Conservation (phyloP, 495 filamentous ascomycete species). For the Hypoxylon trugodes region DNA sequence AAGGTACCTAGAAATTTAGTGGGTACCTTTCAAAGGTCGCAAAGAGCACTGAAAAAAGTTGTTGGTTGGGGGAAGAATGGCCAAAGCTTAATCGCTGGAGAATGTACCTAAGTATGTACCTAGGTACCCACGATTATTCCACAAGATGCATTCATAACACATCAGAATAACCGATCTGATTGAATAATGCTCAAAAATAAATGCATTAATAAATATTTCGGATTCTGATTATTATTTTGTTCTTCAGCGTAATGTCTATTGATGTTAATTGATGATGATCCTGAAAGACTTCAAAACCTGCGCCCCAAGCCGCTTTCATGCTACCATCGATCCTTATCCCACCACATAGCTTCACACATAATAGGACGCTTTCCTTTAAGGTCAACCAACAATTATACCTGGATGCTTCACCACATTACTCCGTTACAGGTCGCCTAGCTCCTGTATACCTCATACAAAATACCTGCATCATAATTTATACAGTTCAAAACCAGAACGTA, state of each 20-base stretch:
- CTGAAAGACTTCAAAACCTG: slow-evolving; percentile 21
- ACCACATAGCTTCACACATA: neutral
- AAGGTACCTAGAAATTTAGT: too few relatives aligned
- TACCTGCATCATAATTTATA: slow-evolving; percentile 44
- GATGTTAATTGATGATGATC: slow-evolving; percentile 14
- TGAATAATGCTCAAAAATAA: too few relatives aligned
- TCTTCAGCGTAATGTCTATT: slow-evolving; percentile 20
- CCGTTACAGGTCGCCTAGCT: slow-evolving; percentile 23
- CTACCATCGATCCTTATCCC: neutral
- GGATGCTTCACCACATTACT: slow-evolving; percentile 22
- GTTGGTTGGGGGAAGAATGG: too few relatives aligned
- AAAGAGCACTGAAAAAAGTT: too few relatives aligned
- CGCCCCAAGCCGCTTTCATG: slow-evolving; percentile 9
- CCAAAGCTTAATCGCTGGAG: too few relatives aligned
- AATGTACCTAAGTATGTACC: too few relatives aligned
- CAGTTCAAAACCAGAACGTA: slow-evolving; percentile 19
- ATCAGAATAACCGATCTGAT: too few relatives aligned
- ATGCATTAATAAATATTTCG: neutral
- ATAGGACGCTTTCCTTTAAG: neutral
- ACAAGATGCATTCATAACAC: too few relatives aligned
- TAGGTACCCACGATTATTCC: too few relatives aligned
- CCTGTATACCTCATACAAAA: slow-evolving; percentile 32
- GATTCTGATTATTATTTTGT: slow-evolving; percentile 18
- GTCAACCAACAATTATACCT: slow-evolving; percentile 10
- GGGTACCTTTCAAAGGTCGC: too few relatives aligned